These are phyloP conservation scores for Rosa chinensis DNA, from an alignment of 306 rosid genomes.

Conservation along the genomic window DNA sequence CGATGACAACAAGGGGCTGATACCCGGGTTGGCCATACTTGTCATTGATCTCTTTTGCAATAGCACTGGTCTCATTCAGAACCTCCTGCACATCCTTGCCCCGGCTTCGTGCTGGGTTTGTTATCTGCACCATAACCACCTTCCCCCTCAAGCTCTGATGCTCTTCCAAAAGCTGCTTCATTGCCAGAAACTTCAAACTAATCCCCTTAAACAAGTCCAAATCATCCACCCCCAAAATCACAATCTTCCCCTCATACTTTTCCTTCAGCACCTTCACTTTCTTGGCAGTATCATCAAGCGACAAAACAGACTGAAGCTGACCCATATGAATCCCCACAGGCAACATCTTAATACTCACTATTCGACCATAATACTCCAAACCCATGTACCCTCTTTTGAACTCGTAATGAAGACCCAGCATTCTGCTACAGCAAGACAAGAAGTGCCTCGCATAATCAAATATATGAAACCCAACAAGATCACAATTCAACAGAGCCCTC, in stretches of 20 bases:
- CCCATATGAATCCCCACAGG: constrained; percentile 79
- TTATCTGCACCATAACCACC: constrained; percentile 66
- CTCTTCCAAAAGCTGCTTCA: constrained; percentile 48
- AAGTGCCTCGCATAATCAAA: constrained; percentile 79
- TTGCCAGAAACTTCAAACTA: constrained; percentile 63
- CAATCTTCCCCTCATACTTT: constrained; percentile 41
- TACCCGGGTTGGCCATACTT: constrained; percentile 45
- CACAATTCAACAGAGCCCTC: constrained; percentile 56
- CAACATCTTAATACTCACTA: constrained; percentile 57
- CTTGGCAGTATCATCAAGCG: constrained; percentile 29
- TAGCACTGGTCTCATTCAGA: constrained; percentile 40
- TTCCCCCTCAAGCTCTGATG: constrained; percentile 34
- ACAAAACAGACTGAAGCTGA: constrained; percentile 42
- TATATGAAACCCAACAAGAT: constrained; percentile 68
- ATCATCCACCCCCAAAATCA: constrained; percentile 68
- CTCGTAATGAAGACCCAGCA: constrained; percentile 68
- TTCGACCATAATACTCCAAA: constrained; percentile 64
- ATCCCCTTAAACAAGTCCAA: constrained; percentile 76
- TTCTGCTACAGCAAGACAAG: constrained; percentile 68
- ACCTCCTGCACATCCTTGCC: constrained; percentile 72
- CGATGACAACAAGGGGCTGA: constrained; percentile 45
- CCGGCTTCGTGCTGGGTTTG: constrained; percentile 60
- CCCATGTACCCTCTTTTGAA: constrained; percentile 80
- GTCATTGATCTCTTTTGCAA: constrained; percentile 46
- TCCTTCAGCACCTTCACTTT: constrained; percentile 44